These are phyloP conservation scores for Starmerella floricola DNA, from an alignment of 805 yeast species.

Conservation along the genomic window DNA sequence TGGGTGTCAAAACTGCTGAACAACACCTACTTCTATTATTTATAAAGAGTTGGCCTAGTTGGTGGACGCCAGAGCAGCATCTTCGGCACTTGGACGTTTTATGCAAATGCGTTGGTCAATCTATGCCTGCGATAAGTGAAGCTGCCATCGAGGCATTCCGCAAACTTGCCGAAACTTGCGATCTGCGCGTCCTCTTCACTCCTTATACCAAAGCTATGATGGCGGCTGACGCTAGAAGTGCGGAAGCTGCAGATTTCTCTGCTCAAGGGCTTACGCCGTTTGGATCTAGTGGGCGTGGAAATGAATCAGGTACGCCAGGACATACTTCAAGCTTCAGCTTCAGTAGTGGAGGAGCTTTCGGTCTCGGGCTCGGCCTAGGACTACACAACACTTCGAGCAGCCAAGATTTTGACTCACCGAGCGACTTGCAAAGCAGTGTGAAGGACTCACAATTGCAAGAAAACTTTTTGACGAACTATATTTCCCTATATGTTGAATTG, in stretches of 20 bases:
- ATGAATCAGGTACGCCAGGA: background rate
- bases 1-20: conserved; percentile 15
- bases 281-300: background rate
- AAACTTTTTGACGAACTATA: conserved; percentile 12
- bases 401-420: conserved; percentile 4
- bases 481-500: conserved; percentile 63
- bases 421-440: background rate
- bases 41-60: conserved; percentile 65
- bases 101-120: conserved; percentile 34
- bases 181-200: conserved; percentile 10
- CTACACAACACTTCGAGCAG: conserved; percentile 6
- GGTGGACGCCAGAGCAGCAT: conserved; percentile 39
- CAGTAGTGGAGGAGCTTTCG: conserved; percentile 1
- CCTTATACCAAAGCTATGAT: conserved; percentile 18
- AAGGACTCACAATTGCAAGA: background rate
- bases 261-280: background rate
- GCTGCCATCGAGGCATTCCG: conserved; percentile 14
- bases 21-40: conserved; percentile 13
- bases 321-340: conserved; percentile 14
- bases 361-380: conserved; percentile 7
- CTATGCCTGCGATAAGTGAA: background rate
- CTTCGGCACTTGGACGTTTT: conserved; percentile 61
- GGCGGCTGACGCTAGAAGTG: conserved; percentile 9
- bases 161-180: conserved; percentile 9
- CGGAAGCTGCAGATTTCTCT: conserved; percentile 5